phyloP scores from a whole-genome alignment of 2,329 filamentous ascomycete genomes.

The Botrytis galanthina region DNA sequence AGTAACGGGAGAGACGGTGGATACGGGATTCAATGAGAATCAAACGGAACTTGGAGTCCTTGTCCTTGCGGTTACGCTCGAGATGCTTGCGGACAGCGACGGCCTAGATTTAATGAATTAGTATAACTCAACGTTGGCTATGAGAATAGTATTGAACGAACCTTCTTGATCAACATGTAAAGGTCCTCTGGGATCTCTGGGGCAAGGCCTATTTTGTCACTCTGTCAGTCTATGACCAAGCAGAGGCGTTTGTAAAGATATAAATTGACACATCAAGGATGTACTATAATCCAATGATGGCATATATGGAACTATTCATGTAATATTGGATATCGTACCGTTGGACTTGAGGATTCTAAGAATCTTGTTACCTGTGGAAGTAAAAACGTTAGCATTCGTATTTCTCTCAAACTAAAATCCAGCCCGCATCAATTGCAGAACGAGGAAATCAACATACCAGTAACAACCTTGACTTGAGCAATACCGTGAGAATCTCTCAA shows the following conservation, averaged over 20 bases:
- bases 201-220: slow-evolving; percentile 84
- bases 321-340: slow-evolving; percentile 64
- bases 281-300: slow-evolving; percentile 39
- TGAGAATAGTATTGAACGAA: slow-evolving; percentile 42
- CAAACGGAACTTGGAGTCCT: slow-evolving; percentile 99
- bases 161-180: slow-evolving; percentile 99
- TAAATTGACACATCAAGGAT: slow-evolving; percentile 28
- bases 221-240: slow-evolving; percentile 89
- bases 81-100: slow-evolving; percentile 99
- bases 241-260: slow-evolving; percentile 64
- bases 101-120: slow-evolving; percentile 51
- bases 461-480: slow-evolving; percentile 96
- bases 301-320: slow-evolving; percentile 25
- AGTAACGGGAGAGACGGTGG: slow-evolving; percentile 99
- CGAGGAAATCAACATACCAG: slow-evolving; percentile 60
- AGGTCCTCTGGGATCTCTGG: slow-evolving; percentile 99
- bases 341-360: slow-evolving; percentile 96
- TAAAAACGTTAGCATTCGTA: slow-evolving; percentile 34
- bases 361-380: slow-evolving; percentile 87
- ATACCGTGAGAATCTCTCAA: slow-evolving; percentile 98
- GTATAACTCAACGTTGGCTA: slow-evolving; percentile 15
- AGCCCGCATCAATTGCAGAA: neutral
- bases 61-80: slow-evolving; percentile 99
- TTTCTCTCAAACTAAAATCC: neutral
- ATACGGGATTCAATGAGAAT: slow-evolving; percentile 99